Percentiles rank a stretch among this genome's conserved stretches.
Evolutionary conservation across 257 asterid genomes (phyloP).

Genomic region (Scutellaria galericulata): DNA sequence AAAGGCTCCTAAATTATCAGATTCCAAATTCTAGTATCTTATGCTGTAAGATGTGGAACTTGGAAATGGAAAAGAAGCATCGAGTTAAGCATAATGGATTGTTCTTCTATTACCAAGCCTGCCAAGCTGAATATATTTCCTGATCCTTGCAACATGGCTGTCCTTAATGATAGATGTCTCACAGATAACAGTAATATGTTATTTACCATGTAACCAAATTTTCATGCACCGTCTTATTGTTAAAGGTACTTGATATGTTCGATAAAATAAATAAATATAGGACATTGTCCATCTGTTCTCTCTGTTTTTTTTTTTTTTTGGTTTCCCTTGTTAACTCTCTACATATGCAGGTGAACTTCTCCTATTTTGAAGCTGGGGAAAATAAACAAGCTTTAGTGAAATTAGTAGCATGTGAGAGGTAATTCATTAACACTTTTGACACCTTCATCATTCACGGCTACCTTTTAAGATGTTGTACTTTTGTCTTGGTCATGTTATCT

Average conservation of each 20-base stretch:
- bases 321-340: constrained; percentile 29
- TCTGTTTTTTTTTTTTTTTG: constrained; percentile 10
- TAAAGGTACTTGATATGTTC: constrained; percentile 15
- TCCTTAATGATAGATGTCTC: constrained; percentile 8
- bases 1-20: constrained; percentile 6
- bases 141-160: constrained; percentile 20
- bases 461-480: constrained; percentile 6
- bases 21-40: constrained; percentile 20
- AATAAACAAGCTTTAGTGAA: constrained; percentile 95
- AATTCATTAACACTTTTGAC: constrained; percentile 14
- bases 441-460: constrained; percentile 1
- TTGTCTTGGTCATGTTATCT: constrained; percentile 5
- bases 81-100: neutral
- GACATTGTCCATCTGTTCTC: constrained; percentile 1
- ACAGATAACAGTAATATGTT: neutral
- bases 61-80: neutral
- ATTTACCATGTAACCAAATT: neutral
- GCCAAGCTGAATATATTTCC: constrained; percentile 3
- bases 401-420: constrained; percentile 93
- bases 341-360: constrained; percentile 76
- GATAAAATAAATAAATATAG: constrained; percentile 3
- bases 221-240: neutral
- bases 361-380: constrained; percentile 96
- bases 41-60: constrained; percentile 9
- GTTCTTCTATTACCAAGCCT: constrained; percentile 12